Evolutionary conservation across 2,329 filamentous ascomycete species (phyloP).

Genomic region (Pseudocercospora eumusae): DNA sequence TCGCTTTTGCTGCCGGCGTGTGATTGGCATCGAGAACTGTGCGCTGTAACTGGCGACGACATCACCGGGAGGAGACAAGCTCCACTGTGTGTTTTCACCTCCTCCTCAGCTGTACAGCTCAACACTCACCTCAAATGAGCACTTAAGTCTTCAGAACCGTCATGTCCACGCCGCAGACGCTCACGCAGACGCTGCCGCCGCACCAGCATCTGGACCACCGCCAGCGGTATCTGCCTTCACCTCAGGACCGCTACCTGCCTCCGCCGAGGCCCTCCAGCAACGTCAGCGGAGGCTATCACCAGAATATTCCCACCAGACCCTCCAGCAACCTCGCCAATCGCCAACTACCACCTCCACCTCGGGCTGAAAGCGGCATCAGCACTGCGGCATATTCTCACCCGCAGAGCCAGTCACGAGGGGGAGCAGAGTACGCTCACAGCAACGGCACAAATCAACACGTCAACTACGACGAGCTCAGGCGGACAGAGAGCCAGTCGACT

Average conservation of each 20-base stretch:
- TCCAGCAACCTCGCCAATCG: conserved; percentile 38
- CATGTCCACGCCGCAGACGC: conserved; percentile 39
- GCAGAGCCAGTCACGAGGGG: conserved; percentile 32
- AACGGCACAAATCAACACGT: conserved; percentile 26
- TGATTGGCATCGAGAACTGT: conserved; percentile 6
- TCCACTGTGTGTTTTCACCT: conserved; percentile 1
- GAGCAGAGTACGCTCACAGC: conserved; percentile 31
- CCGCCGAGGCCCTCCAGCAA: conserved; percentile 39
- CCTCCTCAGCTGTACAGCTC: conserved; percentile 4
- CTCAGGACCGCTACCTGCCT: conserved; percentile 38
- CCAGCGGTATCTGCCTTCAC: conserved; percentile 36
- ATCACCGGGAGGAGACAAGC: not conserved
- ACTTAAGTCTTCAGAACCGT: conserved; percentile 11
- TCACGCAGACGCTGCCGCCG: conserved; percentile 37
- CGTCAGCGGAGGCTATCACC: conserved; percentile 37
- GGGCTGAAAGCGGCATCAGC: conserved; percentile 37
- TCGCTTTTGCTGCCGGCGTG: conserved; percentile 1
- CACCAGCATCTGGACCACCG: conserved; percentile 37
- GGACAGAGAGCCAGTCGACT: conserved; percentile 33
- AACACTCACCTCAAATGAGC: conserved; percentile 11
- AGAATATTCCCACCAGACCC: conserved; percentile 37
- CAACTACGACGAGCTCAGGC: conserved; percentile 34
- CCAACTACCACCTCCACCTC: conserved; percentile 34
- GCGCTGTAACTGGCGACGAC: conserved; percentile 7
- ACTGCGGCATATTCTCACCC: conserved; percentile 30